Percentiles rank a stretch among this genome's conserved stretches.
phyloP scores from a whole-genome alignment of 2,329 filamentous ascomycete species.

The Botrytis aclada region DNA sequence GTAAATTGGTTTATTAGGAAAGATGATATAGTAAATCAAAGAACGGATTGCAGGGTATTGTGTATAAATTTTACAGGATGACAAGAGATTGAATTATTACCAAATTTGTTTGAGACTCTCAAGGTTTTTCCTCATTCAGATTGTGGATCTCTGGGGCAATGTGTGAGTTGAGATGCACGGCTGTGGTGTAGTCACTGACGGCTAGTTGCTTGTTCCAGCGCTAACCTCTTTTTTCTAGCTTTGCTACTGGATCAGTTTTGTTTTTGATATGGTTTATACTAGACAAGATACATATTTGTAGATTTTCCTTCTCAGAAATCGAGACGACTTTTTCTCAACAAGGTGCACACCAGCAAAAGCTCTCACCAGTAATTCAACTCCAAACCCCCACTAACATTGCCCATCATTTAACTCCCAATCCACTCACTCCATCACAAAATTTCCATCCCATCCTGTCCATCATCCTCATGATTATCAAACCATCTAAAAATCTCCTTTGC shows the following conservation, averaged over 20 bases:
- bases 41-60: not conserved
- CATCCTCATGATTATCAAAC: not conserved
- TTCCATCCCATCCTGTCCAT: not conserved
- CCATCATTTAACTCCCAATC: not conserved
- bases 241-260: not conserved
- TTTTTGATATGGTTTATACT: too few species aligned
- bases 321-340: not conserved
- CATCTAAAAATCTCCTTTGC: not conserved
- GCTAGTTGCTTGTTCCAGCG: too few species aligned
- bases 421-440: not conserved
- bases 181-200: not conserved
- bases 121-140: not conserved
- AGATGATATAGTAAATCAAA: not conserved
- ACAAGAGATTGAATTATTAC: not conserved
- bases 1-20: not conserved
- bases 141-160: not conserved
- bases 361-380: not conserved
- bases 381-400: not conserved
- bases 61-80: not conserved
- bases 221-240: too few species aligned
- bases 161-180: not conserved
- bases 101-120: not conserved
- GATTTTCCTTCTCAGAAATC: not conserved
- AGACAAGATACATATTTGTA: not conserved
- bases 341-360: not conserved